Percentiles rank a stretch among this genome's conserved stretches.
Conservation (phyloP, 345 rosid species). For the Chamaenerion angustifolium region DNA sequence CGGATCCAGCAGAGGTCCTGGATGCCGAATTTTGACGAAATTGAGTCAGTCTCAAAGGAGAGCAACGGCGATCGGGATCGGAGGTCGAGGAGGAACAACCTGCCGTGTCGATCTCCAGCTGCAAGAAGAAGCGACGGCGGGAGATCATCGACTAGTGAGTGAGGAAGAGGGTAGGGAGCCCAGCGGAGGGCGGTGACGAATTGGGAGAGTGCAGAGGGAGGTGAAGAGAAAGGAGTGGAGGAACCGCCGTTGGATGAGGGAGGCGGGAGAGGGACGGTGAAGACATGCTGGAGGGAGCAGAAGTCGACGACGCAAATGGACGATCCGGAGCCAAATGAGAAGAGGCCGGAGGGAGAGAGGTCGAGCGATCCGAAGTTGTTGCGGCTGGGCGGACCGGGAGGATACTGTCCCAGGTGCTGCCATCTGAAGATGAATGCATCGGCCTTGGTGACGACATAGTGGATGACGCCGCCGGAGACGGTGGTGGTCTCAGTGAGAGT, state of each 20-base stretch:
- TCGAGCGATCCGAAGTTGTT: conserved; percentile 86
- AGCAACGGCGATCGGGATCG: conserved; percentile 49
- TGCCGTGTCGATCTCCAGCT: conserved; percentile 92
- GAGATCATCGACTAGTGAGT: conserved; percentile 62
- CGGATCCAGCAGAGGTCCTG: conserved; percentile 86
- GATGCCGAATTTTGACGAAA: conserved; percentile 45
- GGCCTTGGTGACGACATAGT: conserved; percentile 28
- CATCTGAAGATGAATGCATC: conserved; percentile 17
- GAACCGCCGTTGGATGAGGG: conserved; percentile 20
- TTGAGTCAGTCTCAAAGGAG: conserved; percentile 50
- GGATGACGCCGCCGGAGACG: not conserved
- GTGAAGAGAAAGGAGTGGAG: conserved; percentile 6
- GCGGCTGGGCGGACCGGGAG: conserved; percentile 88
- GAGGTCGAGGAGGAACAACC: conserved; percentile 66
- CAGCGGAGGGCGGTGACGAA: conserved; percentile 82
- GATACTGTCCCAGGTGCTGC: conserved; percentile 44
- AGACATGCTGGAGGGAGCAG: conserved; percentile 72
- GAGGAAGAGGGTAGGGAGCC: conserved; percentile 66
- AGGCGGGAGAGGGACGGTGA: conserved; percentile 68
- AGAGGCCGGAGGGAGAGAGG: conserved; percentile 59
- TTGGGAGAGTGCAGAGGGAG: conserved; percentile 50
- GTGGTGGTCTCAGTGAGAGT: not conserved
- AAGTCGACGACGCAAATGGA: conserved; percentile 67
- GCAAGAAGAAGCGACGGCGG: conserved; percentile 75
- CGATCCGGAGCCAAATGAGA: conserved; percentile 81